These are phyloP conservation scores for Thalassiosira mediterranea DNA, from an alignment of 352 stramenopile species.

Conservation along the genomic window DNA sequence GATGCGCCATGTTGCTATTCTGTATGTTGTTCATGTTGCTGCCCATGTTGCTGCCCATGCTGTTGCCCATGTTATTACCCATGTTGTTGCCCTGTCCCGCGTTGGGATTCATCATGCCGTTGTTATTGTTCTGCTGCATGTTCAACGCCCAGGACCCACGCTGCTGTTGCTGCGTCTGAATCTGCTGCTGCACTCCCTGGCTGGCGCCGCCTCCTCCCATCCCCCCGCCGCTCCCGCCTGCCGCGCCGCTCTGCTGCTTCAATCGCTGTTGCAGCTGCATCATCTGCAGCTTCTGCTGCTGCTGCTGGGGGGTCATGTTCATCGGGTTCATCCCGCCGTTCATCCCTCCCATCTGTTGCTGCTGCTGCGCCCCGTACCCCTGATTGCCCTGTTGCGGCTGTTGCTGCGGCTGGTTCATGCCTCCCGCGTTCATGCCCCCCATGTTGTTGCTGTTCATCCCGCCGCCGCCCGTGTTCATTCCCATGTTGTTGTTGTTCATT, in stretches of 20 bases:
- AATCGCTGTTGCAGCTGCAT: slow-evolving; percentile 30
- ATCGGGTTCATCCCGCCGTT: slow-evolving; percentile 14
- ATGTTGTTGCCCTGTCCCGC: too few species aligned
- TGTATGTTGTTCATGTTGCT: slow-evolving; percentile 5
- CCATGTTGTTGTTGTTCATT: neutral
- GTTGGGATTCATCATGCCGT: too few species aligned
- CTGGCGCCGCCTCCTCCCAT: neutral
- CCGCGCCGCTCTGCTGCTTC: slow-evolving; percentile 4
- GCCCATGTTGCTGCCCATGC: neutral
- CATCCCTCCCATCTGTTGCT: slow-evolving; percentile 7
- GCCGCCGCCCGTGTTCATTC: too few species aligned
- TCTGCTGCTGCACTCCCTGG: slow-evolving; percentile 6
- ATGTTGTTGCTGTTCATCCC: too few species aligned
- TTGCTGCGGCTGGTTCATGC: slow-evolving; percentile 5
- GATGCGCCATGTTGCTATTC: neutral
- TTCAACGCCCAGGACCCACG: neutral
- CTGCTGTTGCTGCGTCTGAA: slow-evolving; percentile 5
- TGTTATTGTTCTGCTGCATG: slow-evolving; percentile 19
- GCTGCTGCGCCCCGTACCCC: too few species aligned
- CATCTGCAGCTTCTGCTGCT: slow-evolving; percentile 34
- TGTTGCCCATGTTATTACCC: neutral
- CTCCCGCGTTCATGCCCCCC: slow-evolving; percentile 13
- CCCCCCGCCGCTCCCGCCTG: slow-evolving; percentile 3
- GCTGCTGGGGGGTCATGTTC: slow-evolving; percentile 13
- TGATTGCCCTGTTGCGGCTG: slow-evolving; percentile 9